These are phyloP conservation scores for Candida dubliniensis DNA, from an alignment of 1,139 yeast genomes.

Conservation along the genomic window DNA sequence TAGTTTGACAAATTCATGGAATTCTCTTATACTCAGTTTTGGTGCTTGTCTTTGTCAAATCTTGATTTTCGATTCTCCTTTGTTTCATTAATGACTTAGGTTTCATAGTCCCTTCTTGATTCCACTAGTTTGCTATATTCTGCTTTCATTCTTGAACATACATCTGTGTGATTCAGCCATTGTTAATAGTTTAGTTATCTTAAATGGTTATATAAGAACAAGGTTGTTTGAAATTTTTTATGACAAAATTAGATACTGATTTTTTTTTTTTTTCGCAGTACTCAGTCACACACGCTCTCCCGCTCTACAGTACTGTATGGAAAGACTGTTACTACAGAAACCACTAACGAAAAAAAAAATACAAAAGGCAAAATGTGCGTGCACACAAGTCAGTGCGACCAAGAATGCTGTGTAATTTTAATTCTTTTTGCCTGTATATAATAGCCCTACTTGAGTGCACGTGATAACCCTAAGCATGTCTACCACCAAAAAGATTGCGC, in stretches of 20 bases:
- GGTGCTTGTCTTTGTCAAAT: no score
- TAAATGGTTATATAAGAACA: conserved; percentile 5
- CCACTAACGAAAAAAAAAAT: neutral
- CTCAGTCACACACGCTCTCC: conserved; percentile 3
- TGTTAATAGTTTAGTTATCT: conserved; percentile 19
- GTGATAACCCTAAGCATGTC: neutral
- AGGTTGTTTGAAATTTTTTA: conserved; percentile 5
- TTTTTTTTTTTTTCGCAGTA: conserved; percentile 5
- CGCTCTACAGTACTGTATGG: conserved; percentile 1
- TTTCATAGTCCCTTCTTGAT: neutral
- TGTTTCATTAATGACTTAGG: neutral
- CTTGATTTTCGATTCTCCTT: no score
- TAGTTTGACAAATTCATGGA: no score
- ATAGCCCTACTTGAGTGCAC: neutral
- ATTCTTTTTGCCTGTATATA: neutral
- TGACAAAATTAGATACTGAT: conserved; percentile 1
- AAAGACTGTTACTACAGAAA: neutral
- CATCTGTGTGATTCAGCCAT: conserved; percentile 99
- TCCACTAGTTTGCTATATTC: neutral
- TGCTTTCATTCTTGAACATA: conserved; percentile 44
- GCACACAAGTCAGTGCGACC: neutral
- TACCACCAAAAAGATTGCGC: neutral
- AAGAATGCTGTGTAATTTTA: neutral
- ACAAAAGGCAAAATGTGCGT: neutral
- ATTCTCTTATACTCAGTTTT: no score